Base-by-base conservation (phyloP, 768 basidiomycete genomes). In the Tylopilus balloui region DNA sequence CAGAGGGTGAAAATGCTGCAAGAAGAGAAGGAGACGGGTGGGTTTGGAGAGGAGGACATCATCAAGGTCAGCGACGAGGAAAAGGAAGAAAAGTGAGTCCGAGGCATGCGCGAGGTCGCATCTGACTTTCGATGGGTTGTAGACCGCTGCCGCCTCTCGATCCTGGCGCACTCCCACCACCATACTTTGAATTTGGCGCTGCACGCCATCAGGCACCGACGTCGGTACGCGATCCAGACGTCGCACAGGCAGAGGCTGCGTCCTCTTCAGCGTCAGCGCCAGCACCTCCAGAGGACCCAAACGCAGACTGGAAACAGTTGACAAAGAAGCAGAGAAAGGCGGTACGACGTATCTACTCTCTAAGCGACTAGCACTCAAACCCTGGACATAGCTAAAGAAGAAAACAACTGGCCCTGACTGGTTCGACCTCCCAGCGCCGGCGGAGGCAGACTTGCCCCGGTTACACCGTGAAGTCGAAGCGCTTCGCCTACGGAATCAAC, bases 341-440 rank as follows among this genome's bases (percentile, higher is more conserved):
- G 54, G 88, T 89, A 57, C 38, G 76, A n/a, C 7, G 27, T 47
- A 35, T 42, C 45, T 17, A 37, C 42, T 14, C 15, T 21, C 36
- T 23, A 6, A 34, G 37, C 9, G 25, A 37, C 15, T 23, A 12
- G 8, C 20, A 17, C 40, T 34, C 28, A 40, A 42, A 17, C 17
- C 6, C 20, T 34, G 17, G 12, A 11, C 14, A 9, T 41, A 93
- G 91, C 61, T 84, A 38, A 83, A 78, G 62, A 78, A 76, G 24
- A 76, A 78, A 57, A 92, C 89, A 1, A 79, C 90, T 5, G 91
- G 92, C 0, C 76, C 81, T 38, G 77, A 78, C 48, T 95, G 92
- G 91, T 93, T 91, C 64, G 88, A 93, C 65, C 76, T 94, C 47
- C 89, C 92, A 17, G 84, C 87, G 15, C 91, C 92, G 19, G 67